Conservation (phyloP, 2,329 filamentous ascomycete genomes). For the Bertia moriformis region DNA sequence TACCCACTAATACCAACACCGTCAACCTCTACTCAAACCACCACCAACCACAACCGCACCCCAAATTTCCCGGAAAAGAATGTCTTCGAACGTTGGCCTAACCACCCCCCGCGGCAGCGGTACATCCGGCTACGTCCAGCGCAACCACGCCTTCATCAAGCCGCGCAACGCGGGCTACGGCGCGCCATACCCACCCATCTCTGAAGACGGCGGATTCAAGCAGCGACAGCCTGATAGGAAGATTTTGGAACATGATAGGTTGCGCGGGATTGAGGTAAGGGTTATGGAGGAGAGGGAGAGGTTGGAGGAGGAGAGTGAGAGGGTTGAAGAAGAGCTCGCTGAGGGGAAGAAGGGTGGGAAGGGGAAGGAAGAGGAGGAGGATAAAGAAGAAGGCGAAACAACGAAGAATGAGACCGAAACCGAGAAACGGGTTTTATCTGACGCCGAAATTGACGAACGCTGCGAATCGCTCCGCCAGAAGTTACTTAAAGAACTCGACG, state of each 20-base stretch:
- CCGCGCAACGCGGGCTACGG: slow-evolving; percentile 56
- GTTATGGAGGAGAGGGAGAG: slow-evolving; percentile 80
- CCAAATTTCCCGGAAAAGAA: slow-evolving; percentile 22
- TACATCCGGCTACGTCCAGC: slow-evolving; percentile 93
- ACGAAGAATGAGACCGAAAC: neutral
- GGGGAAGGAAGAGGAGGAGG: neutral
- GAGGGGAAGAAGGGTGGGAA: slow-evolving; percentile 37
- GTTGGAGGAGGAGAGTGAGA: slow-evolving; percentile 63
- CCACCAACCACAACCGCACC: no score
- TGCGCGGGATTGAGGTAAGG: slow-evolving; percentile 81
- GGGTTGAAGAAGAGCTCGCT: neutral
- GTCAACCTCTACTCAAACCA: no score
- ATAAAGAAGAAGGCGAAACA: neutral
- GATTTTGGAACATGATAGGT: slow-evolving; percentile 86
- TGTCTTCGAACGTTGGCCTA: slow-evolving; percentile 96
- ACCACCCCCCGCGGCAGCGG: slow-evolving; percentile 86
- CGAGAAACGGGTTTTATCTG: slow-evolving; percentile 15
- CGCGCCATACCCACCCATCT: slow-evolving; percentile 53
- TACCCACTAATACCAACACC: no score
- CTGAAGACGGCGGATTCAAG: slow-evolving; percentile 51
- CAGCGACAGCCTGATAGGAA: slow-evolving; percentile 78
- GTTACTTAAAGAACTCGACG: slow-evolving; percentile 39
- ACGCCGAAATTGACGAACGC: slow-evolving; percentile 77
- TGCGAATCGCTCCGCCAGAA: slow-evolving; percentile 53
- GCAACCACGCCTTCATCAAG: slow-evolving; percentile 77